Percentiles rank a stretch among this genome's conserved stretches.
Evolutionary conservation across 495 filamentous ascomycete species (phyloP).

Genomic region (Talaromyces thailandensis): DNA sequence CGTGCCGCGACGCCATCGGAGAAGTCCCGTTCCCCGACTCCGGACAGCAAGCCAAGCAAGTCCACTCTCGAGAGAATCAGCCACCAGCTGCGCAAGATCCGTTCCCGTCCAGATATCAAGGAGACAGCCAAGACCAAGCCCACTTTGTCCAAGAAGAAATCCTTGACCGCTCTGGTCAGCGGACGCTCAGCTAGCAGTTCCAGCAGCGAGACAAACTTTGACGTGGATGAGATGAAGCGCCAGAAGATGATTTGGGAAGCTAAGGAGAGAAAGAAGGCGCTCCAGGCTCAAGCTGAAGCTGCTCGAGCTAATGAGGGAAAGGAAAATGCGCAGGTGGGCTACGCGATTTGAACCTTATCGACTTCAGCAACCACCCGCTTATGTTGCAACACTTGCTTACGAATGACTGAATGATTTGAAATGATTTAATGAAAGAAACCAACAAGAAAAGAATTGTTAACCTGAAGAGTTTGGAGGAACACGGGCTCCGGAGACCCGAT

Average conservation of each 20-base stretch:
- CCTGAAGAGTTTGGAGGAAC: background rate
- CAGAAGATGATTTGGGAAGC: constrained; percentile 41
- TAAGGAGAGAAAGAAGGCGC: constrained; percentile 28
- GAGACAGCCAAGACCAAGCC: constrained; percentile 19
- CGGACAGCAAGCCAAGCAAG: constrained; percentile 17
- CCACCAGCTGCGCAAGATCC: constrained; percentile 44
- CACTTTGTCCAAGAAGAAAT: constrained; percentile 34
- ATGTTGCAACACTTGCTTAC: background rate
- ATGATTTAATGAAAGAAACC: background rate
- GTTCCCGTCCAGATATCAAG: constrained; percentile 19
- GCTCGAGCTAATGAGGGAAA: background rate
- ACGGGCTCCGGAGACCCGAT: background rate
- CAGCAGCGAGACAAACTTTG: constrained; percentile 29
- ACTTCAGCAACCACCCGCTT: background rate
- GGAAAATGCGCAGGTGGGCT: background rate
- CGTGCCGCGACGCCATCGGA: constrained; percentile 22
- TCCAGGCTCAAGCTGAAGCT: background rate
- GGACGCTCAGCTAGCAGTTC: constrained; percentile 17
- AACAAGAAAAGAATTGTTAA: background rate
- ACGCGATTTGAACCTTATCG: background rate
- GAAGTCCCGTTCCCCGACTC: constrained; percentile 35
- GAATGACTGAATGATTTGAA: constrained; percentile 3
- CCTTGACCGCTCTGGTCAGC: constrained; percentile 25
- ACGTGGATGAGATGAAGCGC: constrained; percentile 40
- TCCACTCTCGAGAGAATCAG: constrained; percentile 48